phyloP scores from a whole-genome alignment of 2,329 filamentous ascomycete genomes.

The Xylariaceae sp. region DNA sequence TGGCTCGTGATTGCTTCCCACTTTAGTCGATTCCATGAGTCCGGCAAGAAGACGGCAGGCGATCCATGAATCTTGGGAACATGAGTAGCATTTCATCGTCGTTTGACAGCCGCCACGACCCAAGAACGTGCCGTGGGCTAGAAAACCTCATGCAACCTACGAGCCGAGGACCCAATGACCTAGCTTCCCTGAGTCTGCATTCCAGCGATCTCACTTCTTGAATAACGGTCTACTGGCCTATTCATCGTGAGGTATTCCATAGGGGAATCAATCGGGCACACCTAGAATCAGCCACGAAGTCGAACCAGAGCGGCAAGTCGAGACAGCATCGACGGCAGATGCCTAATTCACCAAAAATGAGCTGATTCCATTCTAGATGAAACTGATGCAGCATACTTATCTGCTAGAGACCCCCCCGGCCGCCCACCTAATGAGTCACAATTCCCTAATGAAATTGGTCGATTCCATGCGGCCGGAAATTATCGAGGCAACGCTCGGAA shows the following conservation, averaged over 20 bases:
- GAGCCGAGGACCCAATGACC: too few relatives aligned
- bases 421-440: background rate
- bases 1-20: background rate
- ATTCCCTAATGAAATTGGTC: background rate
- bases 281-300: background rate
- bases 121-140: too few relatives aligned
- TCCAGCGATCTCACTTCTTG: too few relatives aligned
- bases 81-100: too few relatives aligned
- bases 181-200: too few relatives aligned
- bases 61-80: too few relatives aligned
- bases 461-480: background rate
- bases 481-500: background rate
- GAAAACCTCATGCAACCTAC: too few relatives aligned
- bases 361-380: background rate
- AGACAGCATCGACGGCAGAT: background rate
- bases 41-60: too few relatives aligned
- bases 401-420: background rate
- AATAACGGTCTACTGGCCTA: background rate
- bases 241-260: background rate
- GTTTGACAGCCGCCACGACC: too few relatives aligned
- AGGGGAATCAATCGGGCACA: background rate
- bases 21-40: too few relatives aligned
- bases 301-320: background rate
- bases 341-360: background rate
- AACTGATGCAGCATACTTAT: background rate